Evolutionary conservation across 1,284 basidiomycete species (phyloP), one percentile per base, ranked within the genome.

Genomic region (Heterobasidion parviporum): DNA sequence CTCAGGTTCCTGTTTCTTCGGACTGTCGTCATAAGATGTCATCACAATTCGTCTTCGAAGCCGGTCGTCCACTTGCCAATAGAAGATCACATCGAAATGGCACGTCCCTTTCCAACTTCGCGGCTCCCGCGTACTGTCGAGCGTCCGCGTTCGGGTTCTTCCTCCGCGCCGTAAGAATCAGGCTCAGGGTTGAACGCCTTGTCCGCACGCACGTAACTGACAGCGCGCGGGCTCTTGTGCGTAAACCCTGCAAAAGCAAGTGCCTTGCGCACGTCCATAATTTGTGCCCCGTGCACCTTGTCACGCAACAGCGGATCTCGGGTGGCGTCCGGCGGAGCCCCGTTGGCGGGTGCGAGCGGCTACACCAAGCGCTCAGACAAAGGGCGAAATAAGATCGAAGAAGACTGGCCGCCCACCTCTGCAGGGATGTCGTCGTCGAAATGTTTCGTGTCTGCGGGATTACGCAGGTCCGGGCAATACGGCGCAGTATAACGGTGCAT

Each of bases 361-460:
- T 94, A 73, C 45, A 14, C 9, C 15, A 32, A 3, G 10, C 12
- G 26, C 18, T 18, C 18, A 48, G 46, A 18, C 10, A 48, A 16
- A 6, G 6, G 3, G 18, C 46, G 1, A 3, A 26, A 16, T 10
- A 10, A 10, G 18, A 48, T 48, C 18, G 12, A 48, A 48, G 12
- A 48, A 14, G 33, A 52, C 12, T 34, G 18, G 51, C n/a, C 16
- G 67, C 85, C 69, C 71, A 91, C 91, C 81, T 94, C 91, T 50
- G 89, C 74, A 35, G 92, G 92, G 61, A 98, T 98, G 69, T 95
- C 93, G 57, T 91, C 85, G 71, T 95, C 92, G 63, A 96, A 95
- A 70, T 96, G 92, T 61, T 82, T 78, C 32, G 93, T 96, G 70
- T 97, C 92, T 64, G 88, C 89, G 33, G 88, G 87, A 58, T 81